Percentiles rank a stretch among this genome's conserved stretches.
These are phyloP conservation scores for Suhomyces taliae DNA, from an alignment of 1,139 yeast species.

Conservation along the genomic window DNA sequence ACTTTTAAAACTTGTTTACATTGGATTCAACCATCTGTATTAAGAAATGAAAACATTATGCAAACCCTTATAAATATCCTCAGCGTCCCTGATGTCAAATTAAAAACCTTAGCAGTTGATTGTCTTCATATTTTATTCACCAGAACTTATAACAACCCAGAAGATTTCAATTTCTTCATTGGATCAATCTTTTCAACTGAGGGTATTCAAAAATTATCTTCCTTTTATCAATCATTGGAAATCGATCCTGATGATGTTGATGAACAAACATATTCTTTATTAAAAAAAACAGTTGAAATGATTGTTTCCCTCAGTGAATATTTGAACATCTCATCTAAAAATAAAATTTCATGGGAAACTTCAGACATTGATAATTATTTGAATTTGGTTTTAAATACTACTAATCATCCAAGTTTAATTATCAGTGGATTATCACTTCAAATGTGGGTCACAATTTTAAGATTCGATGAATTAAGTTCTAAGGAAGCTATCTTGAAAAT, in stretches of 20 bases:
- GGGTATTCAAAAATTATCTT: conserved; percentile 66
- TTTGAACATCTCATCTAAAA: conserved; percentile 48
- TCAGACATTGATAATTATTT: conserved; percentile 66
- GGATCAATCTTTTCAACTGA: conserved; percentile 74
- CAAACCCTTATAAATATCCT: conserved; percentile 64
- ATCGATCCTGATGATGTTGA: conserved; percentile 78
- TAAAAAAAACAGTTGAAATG: conserved; percentile 92
- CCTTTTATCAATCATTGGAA: conserved; percentile 61
- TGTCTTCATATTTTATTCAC: conserved; percentile 88
- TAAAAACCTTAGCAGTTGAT: conserved; percentile 84
- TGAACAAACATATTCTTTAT: conserved; percentile 72
- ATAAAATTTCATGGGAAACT: conserved; percentile 45
- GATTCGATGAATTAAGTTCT: conserved; percentile 72
- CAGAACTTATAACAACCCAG: conserved; percentile 65
- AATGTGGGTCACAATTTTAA: conserved; percentile 88
- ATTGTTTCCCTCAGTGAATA: conserved; percentile 85
- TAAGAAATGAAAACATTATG: conserved; percentile 66
- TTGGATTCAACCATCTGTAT: conserved; percentile 82
- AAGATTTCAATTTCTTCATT: conserved; percentile 76
- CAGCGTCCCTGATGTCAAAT: conserved; percentile 57
- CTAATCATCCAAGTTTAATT: conserved; percentile 82
- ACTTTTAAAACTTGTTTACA: conserved; percentile 87
- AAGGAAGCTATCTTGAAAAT: conserved; percentile 50
- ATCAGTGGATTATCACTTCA: conserved; percentile 88
- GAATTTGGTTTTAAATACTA: conserved; percentile 73